Conservation (phyloP, 345 rosid species). For the Eutrema yunnanense region DNA sequence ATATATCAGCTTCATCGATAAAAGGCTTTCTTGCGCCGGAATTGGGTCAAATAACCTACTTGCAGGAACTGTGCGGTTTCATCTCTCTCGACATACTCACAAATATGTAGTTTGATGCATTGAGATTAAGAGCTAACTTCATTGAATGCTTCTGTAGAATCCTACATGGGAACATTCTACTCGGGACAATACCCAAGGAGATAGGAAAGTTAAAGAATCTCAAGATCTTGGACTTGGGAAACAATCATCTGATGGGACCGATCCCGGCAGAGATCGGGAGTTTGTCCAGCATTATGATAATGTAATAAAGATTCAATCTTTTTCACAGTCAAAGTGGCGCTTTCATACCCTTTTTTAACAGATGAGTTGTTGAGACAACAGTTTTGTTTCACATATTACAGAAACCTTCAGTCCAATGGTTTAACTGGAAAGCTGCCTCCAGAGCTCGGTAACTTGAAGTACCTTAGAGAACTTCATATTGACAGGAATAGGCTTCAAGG, state of each 20-base stretch:
- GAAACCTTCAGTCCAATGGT: slow-evolving; percentile 93
- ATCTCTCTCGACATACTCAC: not conserved
- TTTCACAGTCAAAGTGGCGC: not conserved
- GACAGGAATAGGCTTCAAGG: slow-evolving; percentile 93
- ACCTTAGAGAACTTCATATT: slow-evolving; percentile 70
- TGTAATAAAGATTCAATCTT: slow-evolving; percentile 40
- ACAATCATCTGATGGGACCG: slow-evolving; percentile 69
- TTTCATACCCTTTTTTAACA: not conserved
- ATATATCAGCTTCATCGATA: slow-evolving; percentile 58
- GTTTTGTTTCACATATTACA: slow-evolving; percentile 33
- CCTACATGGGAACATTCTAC: slow-evolving; percentile 60
- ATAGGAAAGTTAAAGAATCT: slow-evolving; percentile 72
- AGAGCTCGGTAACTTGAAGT: slow-evolving; percentile 69
- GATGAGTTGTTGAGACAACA: not conserved
- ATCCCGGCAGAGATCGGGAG: slow-evolving; percentile 83
- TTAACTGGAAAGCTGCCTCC: slow-evolving; percentile 74
- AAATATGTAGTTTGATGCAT: slow-evolving; percentile 21
- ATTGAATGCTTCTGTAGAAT: slow-evolving; percentile 45
- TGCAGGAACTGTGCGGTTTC: slow-evolving; percentile 65
- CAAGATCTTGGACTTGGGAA: slow-evolving; percentile 82
- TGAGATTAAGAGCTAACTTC: slow-evolving; percentile 9
- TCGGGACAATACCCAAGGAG: slow-evolving; percentile 85
- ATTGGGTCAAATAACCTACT: slow-evolving; percentile 55
- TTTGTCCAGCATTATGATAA: slow-evolving; percentile 41
- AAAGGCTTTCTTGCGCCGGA: slow-evolving; percentile 89